Conservation (phyloP, 2,329 filamentous ascomycete species). For the Colletotrichum liaoningense region DNA sequence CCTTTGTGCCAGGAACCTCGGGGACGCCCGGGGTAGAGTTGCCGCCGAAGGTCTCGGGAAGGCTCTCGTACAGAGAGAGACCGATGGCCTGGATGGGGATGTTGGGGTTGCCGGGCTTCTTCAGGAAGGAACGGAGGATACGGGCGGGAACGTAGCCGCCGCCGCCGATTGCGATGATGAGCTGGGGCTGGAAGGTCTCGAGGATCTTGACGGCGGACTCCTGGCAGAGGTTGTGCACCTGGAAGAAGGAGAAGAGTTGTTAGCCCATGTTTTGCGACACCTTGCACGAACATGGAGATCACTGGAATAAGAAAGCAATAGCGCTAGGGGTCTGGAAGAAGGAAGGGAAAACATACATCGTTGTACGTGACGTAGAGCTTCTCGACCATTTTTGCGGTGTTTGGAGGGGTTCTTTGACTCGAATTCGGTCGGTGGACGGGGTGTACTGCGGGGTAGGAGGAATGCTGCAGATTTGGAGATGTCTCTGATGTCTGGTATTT, state of each 20-base stretch:
- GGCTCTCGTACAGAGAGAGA: constrained; percentile 93
- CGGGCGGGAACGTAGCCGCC: constrained; percentile 97
- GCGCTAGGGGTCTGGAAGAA: neutral
- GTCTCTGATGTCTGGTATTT: neutral
- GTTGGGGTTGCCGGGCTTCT: constrained; percentile 86
- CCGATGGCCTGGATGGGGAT: constrained; percentile 99
- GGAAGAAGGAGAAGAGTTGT: constrained; percentile 13
- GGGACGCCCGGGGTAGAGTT: constrained; percentile 61
- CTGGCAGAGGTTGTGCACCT: constrained; percentile 99
- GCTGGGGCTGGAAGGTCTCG: constrained; percentile 86
- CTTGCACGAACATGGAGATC: neutral
- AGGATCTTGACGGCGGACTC: constrained; percentile 85
- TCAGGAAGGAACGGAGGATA: constrained; percentile 97
- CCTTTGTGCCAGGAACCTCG: constrained; percentile 89
- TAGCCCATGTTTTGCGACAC: neutral
- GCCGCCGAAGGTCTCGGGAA: constrained; percentile 67
- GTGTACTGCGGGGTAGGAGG: constrained; percentile 30
- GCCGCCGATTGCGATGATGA: constrained; percentile 98
- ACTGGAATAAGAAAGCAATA: neutral
- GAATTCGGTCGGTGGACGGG: neutral
- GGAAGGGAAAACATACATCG: constrained; percentile 70
- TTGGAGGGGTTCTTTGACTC: constrained; percentile 12
- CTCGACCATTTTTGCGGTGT: constrained; percentile 74
- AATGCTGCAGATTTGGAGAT: constrained; percentile 33
- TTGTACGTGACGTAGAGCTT: constrained; percentile 95